Conservation (phyloP, 2,329 filamentous ascomycete genomes). For the Lojkania enalia region DNA sequence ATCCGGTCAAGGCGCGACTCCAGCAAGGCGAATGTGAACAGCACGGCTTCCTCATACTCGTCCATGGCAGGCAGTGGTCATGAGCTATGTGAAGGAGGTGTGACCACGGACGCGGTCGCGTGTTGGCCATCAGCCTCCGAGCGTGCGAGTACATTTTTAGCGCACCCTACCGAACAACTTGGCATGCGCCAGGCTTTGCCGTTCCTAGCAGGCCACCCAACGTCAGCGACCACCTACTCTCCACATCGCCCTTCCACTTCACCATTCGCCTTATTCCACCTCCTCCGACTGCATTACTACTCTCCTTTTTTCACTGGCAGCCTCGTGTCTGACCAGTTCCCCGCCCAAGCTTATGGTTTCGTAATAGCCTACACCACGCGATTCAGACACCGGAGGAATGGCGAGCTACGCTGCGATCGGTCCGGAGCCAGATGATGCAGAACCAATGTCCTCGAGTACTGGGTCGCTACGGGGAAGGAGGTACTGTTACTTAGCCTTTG, state of each 20-base stretch:
- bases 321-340: not conserved
- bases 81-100: not conserved
- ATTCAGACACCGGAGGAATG: constrained; percentile 41
- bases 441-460: constrained; percentile 47
- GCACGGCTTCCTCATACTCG: constrained; percentile 44
- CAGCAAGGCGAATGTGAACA: constrained; percentile 49
- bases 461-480: constrained; percentile 45
- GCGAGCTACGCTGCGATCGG: constrained; percentile 53
- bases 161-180: too few species aligned
- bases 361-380: not conserved
- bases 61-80: constrained; percentile 30
- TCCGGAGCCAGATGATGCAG: constrained; percentile 43
- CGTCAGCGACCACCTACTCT: constrained; percentile 4
- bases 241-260: not conserved
- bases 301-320: not conserved
- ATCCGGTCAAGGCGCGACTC: constrained; percentile 51
- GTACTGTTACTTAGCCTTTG: constrained; percentile 18
- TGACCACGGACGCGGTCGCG: constrained; percentile 19
- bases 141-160: constrained; percentile 17
- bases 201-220: constrained; percentile 3
- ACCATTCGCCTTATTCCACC: not conserved
- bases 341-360: not conserved
- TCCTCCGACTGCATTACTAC: constrained; percentile 2
- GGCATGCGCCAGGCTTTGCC: constrained; percentile 5
- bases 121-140: constrained; percentile 13